Evolutionary conservation across 2,329 filamentous ascomycete species (phyloP), one percentile per base, ranked within the genome.

Genomic region (Ophiocordyceps sinensis): DNA sequence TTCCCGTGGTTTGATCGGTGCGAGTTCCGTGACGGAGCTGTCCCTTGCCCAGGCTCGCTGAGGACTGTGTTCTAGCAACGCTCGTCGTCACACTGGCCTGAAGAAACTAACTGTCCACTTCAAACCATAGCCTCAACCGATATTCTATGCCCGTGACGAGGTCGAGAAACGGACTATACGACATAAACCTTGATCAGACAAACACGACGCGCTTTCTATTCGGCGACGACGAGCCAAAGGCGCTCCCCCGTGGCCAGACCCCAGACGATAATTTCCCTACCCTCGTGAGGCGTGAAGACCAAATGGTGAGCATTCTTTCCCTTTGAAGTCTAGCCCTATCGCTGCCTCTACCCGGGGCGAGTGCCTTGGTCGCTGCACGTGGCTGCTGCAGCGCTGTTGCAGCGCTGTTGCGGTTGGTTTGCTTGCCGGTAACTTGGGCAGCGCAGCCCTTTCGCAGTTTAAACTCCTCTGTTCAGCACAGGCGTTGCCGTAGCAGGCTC

Each of bases 91-190:
- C 19, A 19, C 4, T 19, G 4, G 19, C 19, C 19, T 19, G 19
- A 19, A 32, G 37, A 26, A 42, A 41, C 53, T 57, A 35, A 57
- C 44, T 23, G 3, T 49, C 29, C 37, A 12, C 41, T 34, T 31
- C 47, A 44, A 44, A 52, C 45, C 46, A 51, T 51, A 93, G 85
- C 50, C 71, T 81, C 45, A 93, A 94, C 59, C 82, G 89, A 48
- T 94, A 94, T 62, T 95, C 89, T 5, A 88, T 95, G 83, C 89
- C 89, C 28, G 83, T 89, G 40, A 85, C 82, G 38, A 73, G 74
- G 45, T 76, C 79, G 49, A 75, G 81, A 49, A 77, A 71, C 49
- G 75, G 80, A 47, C 64, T 78, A 51, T 78, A 82, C 54, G 78
- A 80, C 49, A 71, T 78, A 51, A 74, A 75, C 32, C 67, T 94